Conservation (phyloP, 1,284 basidiomycete genomes). For the Cryptococcus sp. region DNA sequence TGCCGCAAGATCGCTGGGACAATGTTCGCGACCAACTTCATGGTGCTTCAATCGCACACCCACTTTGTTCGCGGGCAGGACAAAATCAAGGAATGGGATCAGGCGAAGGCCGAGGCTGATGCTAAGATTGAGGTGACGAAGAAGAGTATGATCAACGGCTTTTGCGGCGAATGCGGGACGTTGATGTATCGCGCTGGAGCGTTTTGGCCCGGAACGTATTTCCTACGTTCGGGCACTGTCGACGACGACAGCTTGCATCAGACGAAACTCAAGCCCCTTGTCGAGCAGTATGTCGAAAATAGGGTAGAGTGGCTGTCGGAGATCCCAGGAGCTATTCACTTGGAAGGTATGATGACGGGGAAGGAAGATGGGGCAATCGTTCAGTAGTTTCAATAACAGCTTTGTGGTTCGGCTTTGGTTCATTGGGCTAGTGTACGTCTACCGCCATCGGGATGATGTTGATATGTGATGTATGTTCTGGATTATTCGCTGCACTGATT, state of each 20-base stretch:
- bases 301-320: conserved; percentile 35
- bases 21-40: conserved; percentile 50
- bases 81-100: conserved; percentile 32
- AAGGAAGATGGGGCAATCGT: no score
- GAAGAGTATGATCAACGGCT: conserved; percentile 47
- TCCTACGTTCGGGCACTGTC: conserved; percentile 42
- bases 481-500: no score
- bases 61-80: conserved; percentile 39
- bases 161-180: conserved; percentile 49
- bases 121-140: no score
- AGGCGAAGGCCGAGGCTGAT: conserved; percentile 33
- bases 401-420: no score
- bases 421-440: no score
- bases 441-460: no score
- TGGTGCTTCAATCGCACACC: conserved; percentile 31
- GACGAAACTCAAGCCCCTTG: conserved; percentile 36
- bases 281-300: conserved; percentile 42
- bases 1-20: conserved; percentile 49
- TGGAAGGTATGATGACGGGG: no score
- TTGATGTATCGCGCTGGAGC: conserved; percentile 41
- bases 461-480: no score
- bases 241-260: conserved; percentile 47
- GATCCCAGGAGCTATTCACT: no score
- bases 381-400: no score
- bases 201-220: conserved; percentile 27